Base-by-base conservation (phyloP, 176 grass and related monocot species). In the Bolboschoenus planiculmis region DNA sequence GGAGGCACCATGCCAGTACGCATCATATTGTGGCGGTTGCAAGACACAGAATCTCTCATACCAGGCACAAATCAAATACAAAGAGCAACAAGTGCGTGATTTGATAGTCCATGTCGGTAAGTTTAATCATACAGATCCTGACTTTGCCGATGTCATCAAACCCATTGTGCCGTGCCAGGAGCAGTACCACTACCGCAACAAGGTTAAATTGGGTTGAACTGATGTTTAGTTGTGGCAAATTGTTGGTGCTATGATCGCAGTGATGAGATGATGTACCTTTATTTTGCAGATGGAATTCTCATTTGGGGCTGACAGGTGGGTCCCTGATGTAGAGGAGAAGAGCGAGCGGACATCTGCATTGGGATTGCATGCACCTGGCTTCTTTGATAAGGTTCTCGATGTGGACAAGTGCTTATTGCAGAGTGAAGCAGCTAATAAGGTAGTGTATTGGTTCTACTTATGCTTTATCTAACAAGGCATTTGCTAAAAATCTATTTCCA, bases 241-340 rank as follows among this genome's bases (percentile, higher is more conserved):
- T 85, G 11, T 77, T 51, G 30, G 51, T 87, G 77, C 85, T 94
- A 82, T 75, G 20, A 20, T 34, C 78, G 3, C 7, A 90, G 59
- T 26, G 21, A 86, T 34, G 58, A 27, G 33, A 58, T 13, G 31
- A 83, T 61, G 82, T 75, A 72, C 42, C 48, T 20, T 82, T 87
- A 4, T 78, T 90, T 80, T 84, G 48, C 40, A 99, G 96, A 99
- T 99, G 96, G 96, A 99, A 82, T 99, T 99, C 83, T 99, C 93
- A 35, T 95, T 99, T 88, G 96, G 96, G 57, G 71, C 87, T 7
- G 87, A 93, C 73, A 99, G 86, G 85, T 99, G 92, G 92, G 72
- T 95, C 80, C 88, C 83, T 56, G 56, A 88, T 73, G 13, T 87
- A 71, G 83, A 80, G 46, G 83, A 88, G 58, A 73, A 76, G 46